phyloP scores from a whole-genome alignment of 306 rosid species.

The Cyamopsis tetragonoloba region DNA sequence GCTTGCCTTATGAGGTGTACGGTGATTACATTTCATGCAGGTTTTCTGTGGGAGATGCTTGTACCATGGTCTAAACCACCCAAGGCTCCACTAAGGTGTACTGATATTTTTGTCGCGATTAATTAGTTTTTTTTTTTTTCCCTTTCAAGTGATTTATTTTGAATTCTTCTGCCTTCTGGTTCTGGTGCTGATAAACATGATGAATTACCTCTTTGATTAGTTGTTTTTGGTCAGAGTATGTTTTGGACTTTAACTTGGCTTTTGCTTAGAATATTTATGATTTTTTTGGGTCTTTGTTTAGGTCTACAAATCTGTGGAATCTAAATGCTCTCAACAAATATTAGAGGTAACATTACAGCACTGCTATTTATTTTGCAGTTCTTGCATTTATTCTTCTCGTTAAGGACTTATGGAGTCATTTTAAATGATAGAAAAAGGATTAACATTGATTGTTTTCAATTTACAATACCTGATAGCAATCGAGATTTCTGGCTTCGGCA shows the following conservation, averaged over 20 bases:
- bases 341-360: constrained; percentile 62
- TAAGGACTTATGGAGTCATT: constrained; percentile 4
- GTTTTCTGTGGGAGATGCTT: constrained; percentile 49
- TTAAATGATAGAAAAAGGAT: neutral
- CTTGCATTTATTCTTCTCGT: neutral
- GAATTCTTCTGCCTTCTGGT: neutral
- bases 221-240: neutral
- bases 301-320: constrained; percentile 81
- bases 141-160: neutral
- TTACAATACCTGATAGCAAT: neutral
- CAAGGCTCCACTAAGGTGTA: constrained; percentile 95
- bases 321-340: constrained; percentile 65
- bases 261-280: neutral
- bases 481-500: constrained; percentile 6
- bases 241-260: constrained; percentile 3
- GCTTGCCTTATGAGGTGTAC: constrained; percentile 30
- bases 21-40: constrained; percentile 75
- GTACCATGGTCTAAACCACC: constrained; percentile 74
- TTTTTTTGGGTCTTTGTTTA: constrained; percentile 22
- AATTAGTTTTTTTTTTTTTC: neutral
- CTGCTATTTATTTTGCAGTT: neutral
- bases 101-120: neutral
- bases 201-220: neutral
- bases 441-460: neutral
- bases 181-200: neutral